These are phyloP conservation scores for Arthrobotrys musiformis DNA, from an alignment of 2,329 filamentous ascomycete species.

Conservation along the genomic window DNA sequence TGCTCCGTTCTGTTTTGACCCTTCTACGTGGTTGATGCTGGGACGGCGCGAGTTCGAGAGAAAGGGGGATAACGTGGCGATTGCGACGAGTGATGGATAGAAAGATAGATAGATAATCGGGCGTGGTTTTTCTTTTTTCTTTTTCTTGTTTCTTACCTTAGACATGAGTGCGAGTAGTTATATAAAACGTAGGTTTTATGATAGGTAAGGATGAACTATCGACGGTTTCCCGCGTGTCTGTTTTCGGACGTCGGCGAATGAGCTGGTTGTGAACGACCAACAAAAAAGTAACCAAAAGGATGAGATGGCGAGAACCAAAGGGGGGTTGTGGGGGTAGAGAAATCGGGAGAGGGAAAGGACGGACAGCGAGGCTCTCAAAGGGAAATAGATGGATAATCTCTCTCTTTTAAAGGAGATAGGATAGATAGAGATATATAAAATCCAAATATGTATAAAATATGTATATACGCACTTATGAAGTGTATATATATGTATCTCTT, in stretches of 20 bases:
- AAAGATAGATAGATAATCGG: conserved; percentile 3
- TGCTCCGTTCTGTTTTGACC: background rate
- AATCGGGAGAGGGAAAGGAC: conserved; percentile 2
- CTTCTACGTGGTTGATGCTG: background rate
- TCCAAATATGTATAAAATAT: too few relatives aligned
- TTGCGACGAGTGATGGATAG: too few relatives aligned
- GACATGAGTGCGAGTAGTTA: conserved; percentile 23
- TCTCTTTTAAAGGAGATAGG: too few relatives aligned
- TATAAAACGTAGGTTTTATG: background rate
- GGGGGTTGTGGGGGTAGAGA: background rate
- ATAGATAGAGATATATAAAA: too few relatives aligned
- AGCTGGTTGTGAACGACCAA: background rate
- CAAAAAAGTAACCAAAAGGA: background rate
- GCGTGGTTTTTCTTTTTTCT: too few relatives aligned
- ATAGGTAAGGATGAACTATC: conserved; percentile 6
- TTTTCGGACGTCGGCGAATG: conserved; percentile 15
- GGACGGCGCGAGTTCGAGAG: background rate
- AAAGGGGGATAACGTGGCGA: background rate
- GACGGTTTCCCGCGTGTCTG: conserved; percentile 26
- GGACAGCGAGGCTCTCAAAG: conserved; percentile 5
- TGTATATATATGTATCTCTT: background rate
- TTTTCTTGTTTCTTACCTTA: conserved; percentile 26
- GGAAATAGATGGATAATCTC: background rate
- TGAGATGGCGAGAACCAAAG: conserved; percentile 8
- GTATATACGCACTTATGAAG: too few relatives aligned